Percentiles rank a stretch among this genome's conserved stretches.
Conservation (phyloP, 2,329 filamentous ascomycete genomes). For the Sarocladium oryzae region DNA sequence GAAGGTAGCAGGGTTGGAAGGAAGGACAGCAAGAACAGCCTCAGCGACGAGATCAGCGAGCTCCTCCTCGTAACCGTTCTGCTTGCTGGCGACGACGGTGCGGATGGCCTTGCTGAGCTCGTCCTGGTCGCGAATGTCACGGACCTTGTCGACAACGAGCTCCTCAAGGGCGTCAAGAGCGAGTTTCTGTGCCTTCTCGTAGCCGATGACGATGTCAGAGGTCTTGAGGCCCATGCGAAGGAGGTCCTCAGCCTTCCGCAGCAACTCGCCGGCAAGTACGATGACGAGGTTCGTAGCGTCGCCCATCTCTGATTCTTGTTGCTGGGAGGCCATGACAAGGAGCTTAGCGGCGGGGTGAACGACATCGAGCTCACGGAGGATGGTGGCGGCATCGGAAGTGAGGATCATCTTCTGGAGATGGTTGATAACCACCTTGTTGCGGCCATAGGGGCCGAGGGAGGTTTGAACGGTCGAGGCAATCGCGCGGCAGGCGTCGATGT, state of each 20-base stretch:
- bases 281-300: slow-evolving; percentile 98
- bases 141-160: slow-evolving; percentile 83
- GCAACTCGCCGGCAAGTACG: slow-evolving; percentile 84
- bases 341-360: slow-evolving; percentile 97
- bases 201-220: slow-evolving; percentile 93
- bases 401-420: slow-evolving; percentile 99
- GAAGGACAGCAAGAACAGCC: slow-evolving; percentile 76
- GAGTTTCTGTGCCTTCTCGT: slow-evolving; percentile 88
- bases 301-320: slow-evolving; percentile 98
- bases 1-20: slow-evolving; percentile 93
- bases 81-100: slow-evolving; percentile 94
- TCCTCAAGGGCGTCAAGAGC: slow-evolving; percentile 81
- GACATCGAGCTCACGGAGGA: slow-evolving; percentile 93
- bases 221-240: slow-evolving; percentile 96
- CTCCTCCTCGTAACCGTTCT: slow-evolving; percentile 86
- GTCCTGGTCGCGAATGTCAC: slow-evolving; percentile 70
- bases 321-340: slow-evolving; percentile 96
- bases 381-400: slow-evolving; percentile 95
- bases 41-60: slow-evolving; percentile 84
- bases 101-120: slow-evolving; percentile 93
- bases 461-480: slow-evolving; percentile 96
- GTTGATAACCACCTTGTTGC: slow-evolving; percentile 99
- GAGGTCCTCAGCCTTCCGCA: slow-evolving; percentile 95
- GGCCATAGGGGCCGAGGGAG: slow-evolving; percentile 91
- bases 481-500: slow-evolving; percentile 96